phyloP scores from a whole-genome alignment of 345 rosid species.

The Laguncularia racemosa region DNA sequence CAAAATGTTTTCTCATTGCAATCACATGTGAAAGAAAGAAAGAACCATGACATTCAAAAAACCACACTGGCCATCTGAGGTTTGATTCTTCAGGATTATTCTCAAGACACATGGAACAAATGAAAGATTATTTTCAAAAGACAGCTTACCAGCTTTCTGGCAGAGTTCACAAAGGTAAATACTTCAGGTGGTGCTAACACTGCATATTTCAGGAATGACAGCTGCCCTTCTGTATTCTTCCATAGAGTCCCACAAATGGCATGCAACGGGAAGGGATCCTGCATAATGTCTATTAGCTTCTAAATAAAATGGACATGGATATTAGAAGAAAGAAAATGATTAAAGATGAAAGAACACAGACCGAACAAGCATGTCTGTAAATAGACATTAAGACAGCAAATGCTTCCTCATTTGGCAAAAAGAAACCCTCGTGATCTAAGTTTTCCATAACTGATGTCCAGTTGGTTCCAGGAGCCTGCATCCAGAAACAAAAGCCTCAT shows the following conservation, averaged over 20 bases:
- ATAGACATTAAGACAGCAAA: conserved; percentile 74
- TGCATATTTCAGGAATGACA: conserved; percentile 84
- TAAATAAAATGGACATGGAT: too few relatives aligned
- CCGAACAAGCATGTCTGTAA: conserved; percentile 79
- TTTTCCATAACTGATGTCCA: conserved; percentile 73
- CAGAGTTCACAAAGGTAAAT: conserved; percentile 79
- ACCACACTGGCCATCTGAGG: too few relatives aligned
- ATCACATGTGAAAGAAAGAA: not conserved
- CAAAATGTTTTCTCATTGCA: not conserved
- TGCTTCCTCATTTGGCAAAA: conserved; percentile 73
- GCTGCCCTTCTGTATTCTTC: conserved; percentile 84
- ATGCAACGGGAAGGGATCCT: conserved; percentile 93
- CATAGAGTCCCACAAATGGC: conserved; percentile 73
- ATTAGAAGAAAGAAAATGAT: too few relatives aligned
- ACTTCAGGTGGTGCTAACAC: conserved; percentile 73
- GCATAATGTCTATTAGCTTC: conserved; percentile 11
- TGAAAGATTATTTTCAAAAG: not conserved
- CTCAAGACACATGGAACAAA: too few relatives aligned
- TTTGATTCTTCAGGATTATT: too few relatives aligned
- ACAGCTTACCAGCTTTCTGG: conserved; percentile 69
- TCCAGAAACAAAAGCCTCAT: conserved; percentile 2
- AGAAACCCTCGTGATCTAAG: conserved; percentile 84
- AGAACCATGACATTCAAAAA: not conserved
- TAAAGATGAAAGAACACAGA: conserved; percentile 13
- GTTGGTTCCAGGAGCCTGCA: conserved; percentile 83